A percentile compares a stretch with the other conserved stretches of the same genome.
Conservation (phyloP, 768 basidiomycete species). For the Mycena epipterygia region DNA sequence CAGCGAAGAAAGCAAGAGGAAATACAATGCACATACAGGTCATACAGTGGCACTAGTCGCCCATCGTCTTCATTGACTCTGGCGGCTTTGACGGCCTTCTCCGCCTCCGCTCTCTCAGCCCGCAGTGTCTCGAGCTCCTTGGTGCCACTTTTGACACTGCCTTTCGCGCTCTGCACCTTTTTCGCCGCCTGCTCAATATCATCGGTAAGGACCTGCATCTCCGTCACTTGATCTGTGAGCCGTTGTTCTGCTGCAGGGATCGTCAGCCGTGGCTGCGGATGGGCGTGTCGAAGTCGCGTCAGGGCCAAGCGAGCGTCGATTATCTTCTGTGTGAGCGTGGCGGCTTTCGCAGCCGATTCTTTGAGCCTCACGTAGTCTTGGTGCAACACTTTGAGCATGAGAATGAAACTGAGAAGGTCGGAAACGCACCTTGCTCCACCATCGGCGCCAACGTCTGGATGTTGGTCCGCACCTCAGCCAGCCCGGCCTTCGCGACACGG, state of each 20-base stretch:
- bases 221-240: conserved; percentile 79
- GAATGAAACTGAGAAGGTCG: background rate
- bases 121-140: conserved; percentile 71
- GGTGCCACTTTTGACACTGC: conserved; percentile 69
- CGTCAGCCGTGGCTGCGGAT: conserved; percentile 86
- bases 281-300: conserved; percentile 83
- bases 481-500: conserved; percentile 72
- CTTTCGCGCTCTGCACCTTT: conserved; percentile 67
- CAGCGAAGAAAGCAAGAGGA: background rate
- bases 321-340: conserved; percentile 79
- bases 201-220: conserved; percentile 85
- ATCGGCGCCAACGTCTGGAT: conserved; percentile 73
- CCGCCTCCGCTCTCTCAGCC: conserved; percentile 75
- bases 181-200: conserved; percentile 68
- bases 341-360: conserved; percentile 64
- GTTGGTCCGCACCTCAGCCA: conserved; percentile 74
- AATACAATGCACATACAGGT: conserved; percentile 64
- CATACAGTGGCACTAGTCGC: conserved; percentile 73
- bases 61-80: conserved; percentile 75
- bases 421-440: conserved; percentile 74
- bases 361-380: conserved; percentile 75
- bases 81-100: conserved; percentile 73
- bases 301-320: conserved; percentile 86
- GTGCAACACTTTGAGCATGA: background rate
- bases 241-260: conserved; percentile 80